Base-by-base conservation (phyloP, 441 rosid species). In the Euphorbia schlechtendalii region DNA sequence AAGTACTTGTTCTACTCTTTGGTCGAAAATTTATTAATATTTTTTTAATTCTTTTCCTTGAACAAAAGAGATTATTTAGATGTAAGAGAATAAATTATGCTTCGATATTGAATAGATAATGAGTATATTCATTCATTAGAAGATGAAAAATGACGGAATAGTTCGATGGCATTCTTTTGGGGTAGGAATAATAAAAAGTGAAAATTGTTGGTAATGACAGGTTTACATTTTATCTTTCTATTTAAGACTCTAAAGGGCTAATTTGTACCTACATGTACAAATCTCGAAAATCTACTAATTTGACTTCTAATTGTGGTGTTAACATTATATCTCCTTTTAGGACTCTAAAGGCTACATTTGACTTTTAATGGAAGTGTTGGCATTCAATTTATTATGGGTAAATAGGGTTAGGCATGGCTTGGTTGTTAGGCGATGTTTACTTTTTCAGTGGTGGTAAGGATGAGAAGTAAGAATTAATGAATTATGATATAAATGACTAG, bases 1-100 rank as follows among this genome's bases (percentile, higher is more conserved):
- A 81, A 87, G 98, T 72, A n/a, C n/a, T 32, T 59, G 10, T 15
- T 57, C 20, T 4, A 52, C 56, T 21, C 2, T 34, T 55, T 11
- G 25, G 5, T 10, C 30, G 24, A 58, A 14, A 5, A 22, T 15
- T 4, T 4, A 3, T 9, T 57, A 9, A 40, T 5, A 17, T 28
- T 15, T 55, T 55, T 27, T 1, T 14, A 12, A 3, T 38, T 38
- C 41, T 5, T 21, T 51, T 18, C 25, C 9, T 51, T 51, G 55
- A 18, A 2, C 27, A 20, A 51, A 9, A 18, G 11, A 18, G 13
- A 11, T 20, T 20, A 11, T 51, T 51, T 51, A 18, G 10, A 18
- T 2, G 34, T 15, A 7, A 55, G 17, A 56, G 13, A 15, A 5
- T 56, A 11, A 57, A 30, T 11, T 15, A 17, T 32, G 8, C 22